Evolutionary conservation across 179 eudicot species (phyloP).

Genomic region (Beta lomatogona): DNA sequence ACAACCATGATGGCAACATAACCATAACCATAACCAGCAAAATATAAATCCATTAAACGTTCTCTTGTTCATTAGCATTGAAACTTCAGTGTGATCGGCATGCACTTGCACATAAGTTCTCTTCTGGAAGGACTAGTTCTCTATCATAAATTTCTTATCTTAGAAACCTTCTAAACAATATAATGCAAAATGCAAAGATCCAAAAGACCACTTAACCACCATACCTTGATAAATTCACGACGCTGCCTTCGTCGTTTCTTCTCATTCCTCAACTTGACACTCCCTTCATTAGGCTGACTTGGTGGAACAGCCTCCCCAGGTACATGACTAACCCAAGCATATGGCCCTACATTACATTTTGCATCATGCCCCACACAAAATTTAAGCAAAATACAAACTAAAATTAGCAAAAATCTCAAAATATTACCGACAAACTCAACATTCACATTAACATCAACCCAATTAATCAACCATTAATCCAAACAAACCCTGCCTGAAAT

Average conservation of each 20-base stretch:
- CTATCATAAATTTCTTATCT: not conserved
- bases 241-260: conserved; percentile 70
- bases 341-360: conserved; percentile 66
- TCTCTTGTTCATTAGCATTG: not conserved
- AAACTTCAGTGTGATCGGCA: not conserved
- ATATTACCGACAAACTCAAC: not conserved
- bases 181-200: not conserved
- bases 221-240: conserved; percentile 73
- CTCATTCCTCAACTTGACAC: conserved; percentile 82
- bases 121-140: not conserved
- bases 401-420: not conserved
- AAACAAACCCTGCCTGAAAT: no score
- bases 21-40: not conserved
- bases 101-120: not conserved
- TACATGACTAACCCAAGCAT: conserved; percentile 85
- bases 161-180: not conserved
- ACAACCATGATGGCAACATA: not conserved
- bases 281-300: conserved; percentile 87
- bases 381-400: not conserved
- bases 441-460: not conserved
- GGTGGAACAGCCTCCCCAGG: conserved; percentile 72
- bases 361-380: conserved; percentile 13
- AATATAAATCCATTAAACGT: no score
- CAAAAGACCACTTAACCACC: conserved; percentile 13
- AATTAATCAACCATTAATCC: not conserved